These are phyloP conservation scores for Delonix regia DNA, from an alignment of 306 rosid genomes.

Conservation along the genomic window DNA sequence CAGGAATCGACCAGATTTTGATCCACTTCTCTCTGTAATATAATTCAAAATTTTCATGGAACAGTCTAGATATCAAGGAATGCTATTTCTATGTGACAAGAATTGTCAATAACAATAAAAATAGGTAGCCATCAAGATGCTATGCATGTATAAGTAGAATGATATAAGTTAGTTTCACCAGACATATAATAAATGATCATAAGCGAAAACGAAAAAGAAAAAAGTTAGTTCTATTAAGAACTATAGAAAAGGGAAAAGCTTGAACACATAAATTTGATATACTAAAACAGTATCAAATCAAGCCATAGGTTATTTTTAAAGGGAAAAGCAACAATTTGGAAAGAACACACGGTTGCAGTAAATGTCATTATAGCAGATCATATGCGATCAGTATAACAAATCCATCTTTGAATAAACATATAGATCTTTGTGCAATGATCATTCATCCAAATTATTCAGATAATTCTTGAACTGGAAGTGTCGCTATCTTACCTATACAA, in stretches of 20 bases:
- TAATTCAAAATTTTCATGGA: not conserved
- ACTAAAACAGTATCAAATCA: not conserved
- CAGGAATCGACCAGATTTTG: slow-evolving; percentile 58
- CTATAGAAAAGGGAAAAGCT: not conserved
- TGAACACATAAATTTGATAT: not conserved
- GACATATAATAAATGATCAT: not conserved
- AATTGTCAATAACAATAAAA: not conserved
- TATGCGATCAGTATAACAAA: too few relatives aligned
- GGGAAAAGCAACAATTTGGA: not conserved
- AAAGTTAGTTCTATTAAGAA: not conserved
- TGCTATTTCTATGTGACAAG: not conserved
- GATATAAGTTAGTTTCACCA: not conserved
- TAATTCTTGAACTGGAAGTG: not conserved
- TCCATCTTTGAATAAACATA: not conserved
- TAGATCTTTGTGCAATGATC: not conserved
- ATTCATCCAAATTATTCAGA: not conserved
- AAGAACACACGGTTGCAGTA: not conserved
- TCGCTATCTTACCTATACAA: slow-evolving; percentile 49
- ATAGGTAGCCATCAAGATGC: not conserved
- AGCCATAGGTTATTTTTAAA: not conserved
- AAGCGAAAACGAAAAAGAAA: not conserved
- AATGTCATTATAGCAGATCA: not conserved
- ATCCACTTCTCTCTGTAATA: slow-evolving; percentile 73
- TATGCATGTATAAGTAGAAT: not conserved
- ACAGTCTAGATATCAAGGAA: not conserved